Conservation (phyloP, 2,329 filamentous ascomycete genomes). For the Hypoxylon sp. region DNA sequence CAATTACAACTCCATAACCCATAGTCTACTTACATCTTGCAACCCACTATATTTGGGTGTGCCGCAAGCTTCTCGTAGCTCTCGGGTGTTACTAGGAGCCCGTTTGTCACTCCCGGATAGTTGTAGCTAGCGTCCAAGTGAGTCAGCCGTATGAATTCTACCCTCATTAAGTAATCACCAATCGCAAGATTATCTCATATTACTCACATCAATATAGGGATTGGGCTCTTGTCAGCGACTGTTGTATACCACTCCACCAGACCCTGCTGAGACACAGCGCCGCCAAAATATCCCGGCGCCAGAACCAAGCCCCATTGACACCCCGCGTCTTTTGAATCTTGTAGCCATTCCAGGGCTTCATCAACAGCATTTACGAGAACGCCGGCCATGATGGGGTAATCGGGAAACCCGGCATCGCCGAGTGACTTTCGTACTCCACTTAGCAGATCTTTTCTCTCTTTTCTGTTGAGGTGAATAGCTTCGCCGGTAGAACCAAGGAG, state of each 20-base stretch:
- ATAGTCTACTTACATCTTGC: conserved; percentile 66
- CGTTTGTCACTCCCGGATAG: conserved; percentile 77
- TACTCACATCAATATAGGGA: conserved; percentile 72
- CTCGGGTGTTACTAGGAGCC: conserved; percentile 69
- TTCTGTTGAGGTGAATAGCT: conserved; percentile 71
- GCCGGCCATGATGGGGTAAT: conserved; percentile 70
- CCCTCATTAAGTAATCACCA: neutral
- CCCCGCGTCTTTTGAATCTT: conserved; percentile 67
- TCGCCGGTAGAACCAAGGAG: conserved; percentile 76
- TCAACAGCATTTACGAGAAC: conserved; percentile 47
- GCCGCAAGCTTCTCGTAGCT: conserved; percentile 71
- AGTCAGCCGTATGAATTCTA: neutral
- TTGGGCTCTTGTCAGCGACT: conserved; percentile 71
- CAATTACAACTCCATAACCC: neutral
- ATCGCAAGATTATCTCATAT: neutral
- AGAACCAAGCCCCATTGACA: conserved; percentile 75
- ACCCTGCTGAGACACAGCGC: conserved; percentile 69
- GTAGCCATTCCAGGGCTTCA: conserved; percentile 63
- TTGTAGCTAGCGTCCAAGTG: conserved; percentile 59
- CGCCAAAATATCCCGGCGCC: conserved; percentile 75
- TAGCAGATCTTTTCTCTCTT: conserved; percentile 70
- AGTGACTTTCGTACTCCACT: conserved; percentile 69
- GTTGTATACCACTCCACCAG: conserved; percentile 72
- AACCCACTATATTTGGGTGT: conserved; percentile 77
- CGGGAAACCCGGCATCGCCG: conserved; percentile 67